Percentiles rank a stretch among this genome's conserved stretches.
These are phyloP conservation scores for Ustilago sp. DNA, from an alignment of 1,284 basidiomycete species.

Conservation along the genomic window DNA sequence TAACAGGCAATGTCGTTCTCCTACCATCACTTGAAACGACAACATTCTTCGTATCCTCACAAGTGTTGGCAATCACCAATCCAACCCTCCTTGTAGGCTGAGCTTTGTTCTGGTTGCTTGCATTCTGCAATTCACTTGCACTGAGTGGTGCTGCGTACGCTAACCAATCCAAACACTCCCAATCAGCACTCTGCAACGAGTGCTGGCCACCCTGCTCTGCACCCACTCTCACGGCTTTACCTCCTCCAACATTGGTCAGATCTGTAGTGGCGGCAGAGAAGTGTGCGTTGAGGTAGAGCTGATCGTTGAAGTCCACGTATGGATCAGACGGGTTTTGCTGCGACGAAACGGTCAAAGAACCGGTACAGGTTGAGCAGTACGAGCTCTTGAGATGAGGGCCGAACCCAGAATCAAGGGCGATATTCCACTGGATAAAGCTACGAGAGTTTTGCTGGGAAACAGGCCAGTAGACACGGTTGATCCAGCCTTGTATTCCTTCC, in stretches of 20 bases:
- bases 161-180: constrained; percentile 37
- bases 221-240: constrained; percentile 31
- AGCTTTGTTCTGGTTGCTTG: constrained; percentile 18
- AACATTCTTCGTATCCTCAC: constrained; percentile 31
- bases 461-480: constrained; percentile 51
- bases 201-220: constrained; percentile 17
- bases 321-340: constrained; percentile 32
- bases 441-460: constrained; percentile 26
- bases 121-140: constrained; percentile 1
- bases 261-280: constrained; percentile 46
- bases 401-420: constrained; percentile 45
- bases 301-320: constrained; percentile 41
- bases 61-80: constrained; percentile 48
- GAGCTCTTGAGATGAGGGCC: constrained; percentile 43
- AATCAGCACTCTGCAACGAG: constrained; percentile 18
- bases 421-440: constrained; percentile 54
- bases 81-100: constrained; percentile 29
- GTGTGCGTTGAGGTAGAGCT: constrained; percentile 48
- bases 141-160: constrained; percentile 49
- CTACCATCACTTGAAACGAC: constrained; percentile 44
- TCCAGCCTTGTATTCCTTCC: constrained; percentile 48
- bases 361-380: constrained; percentile 52
- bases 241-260: constrained; percentile 47
- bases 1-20: constrained; percentile 21
- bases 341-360: constrained; percentile 39